These are phyloP conservation scores for Barbatosphaeria neglecta DNA, from an alignment of 495 filamentous ascomycete species.

Conservation along the genomic window DNA sequence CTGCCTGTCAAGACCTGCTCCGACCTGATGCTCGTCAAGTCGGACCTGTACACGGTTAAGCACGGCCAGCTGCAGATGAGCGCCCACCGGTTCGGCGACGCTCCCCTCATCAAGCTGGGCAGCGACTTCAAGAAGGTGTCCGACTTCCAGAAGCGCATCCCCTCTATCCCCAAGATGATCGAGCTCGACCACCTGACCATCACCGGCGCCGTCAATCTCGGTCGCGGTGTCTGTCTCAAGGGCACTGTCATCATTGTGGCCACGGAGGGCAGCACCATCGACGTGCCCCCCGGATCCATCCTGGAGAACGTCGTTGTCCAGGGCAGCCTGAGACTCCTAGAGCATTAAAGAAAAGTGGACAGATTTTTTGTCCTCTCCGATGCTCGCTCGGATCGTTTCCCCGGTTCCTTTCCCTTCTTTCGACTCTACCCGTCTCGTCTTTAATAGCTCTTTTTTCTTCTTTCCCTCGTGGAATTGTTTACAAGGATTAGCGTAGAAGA, in stretches of 20 bases:
- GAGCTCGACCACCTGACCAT: slow-evolving; percentile 97
- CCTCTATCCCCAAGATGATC: slow-evolving; percentile 92
- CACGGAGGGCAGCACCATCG: slow-evolving; percentile 94
- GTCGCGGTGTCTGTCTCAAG: slow-evolving; percentile 88
- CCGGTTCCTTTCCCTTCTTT: neutral
- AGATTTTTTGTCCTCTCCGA: no score
- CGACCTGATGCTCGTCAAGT: slow-evolving; percentile 99
- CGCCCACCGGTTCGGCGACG: slow-evolving; percentile 88
- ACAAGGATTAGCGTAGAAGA: no score
- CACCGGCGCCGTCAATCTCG: slow-evolving; percentile 91
- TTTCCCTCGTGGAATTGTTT: no score
- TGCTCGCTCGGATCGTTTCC: neutral
- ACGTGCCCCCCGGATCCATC: slow-evolving; percentile 90
- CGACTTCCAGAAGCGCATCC: slow-evolving; percentile 96
- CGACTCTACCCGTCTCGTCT: no score
- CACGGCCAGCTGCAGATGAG: slow-evolving; percentile 97
- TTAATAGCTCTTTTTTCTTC: no score
- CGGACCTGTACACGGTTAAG: slow-evolving; percentile 98
- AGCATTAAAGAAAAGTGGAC: no score
- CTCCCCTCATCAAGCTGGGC: slow-evolving; percentile 98
- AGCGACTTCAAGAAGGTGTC: slow-evolving; percentile 99
- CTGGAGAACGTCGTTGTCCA: slow-evolving; percentile 99
- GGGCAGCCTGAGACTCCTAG: slow-evolving; percentile 86
- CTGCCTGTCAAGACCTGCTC: slow-evolving; percentile 99
- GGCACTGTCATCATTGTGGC: slow-evolving; percentile 99